Evolutionary conservation across 2,329 filamentous ascomycete genomes (phyloP), one percentile per base, ranked within the genome.

Genomic region (Phaeomoniella chlamydospora): DNA sequence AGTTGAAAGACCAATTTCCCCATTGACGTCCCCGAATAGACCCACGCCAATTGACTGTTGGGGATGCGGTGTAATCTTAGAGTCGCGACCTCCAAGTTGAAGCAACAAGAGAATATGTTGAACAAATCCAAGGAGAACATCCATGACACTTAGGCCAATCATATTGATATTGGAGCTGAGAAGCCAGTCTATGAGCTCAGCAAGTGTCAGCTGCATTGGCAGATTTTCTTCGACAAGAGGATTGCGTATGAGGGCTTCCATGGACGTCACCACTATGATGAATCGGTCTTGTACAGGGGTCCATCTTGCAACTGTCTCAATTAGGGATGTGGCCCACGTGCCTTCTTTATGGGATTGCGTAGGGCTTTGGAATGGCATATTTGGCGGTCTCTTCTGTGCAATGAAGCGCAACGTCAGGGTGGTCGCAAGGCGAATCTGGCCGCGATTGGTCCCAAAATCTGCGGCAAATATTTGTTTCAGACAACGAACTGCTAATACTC

Each of bases 141-240:
- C 90, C 77, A 96, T 96, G 36, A 96, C 81, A 53, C 87, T 94
- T 32, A 98, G 66, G 1, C 90, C 90, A 42, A 98, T 94, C 51
- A 96, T 69, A 56, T 94, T 96, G 51, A 93, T 77, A 30, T 88
- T 77, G 0, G 88, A 94, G 35, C 80, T 78, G 33, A 98, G 65
- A 6, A 96, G 67, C 42, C 81, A 83, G 41, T 83, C 77, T 40
- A 94, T 75, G 58, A 94, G 76, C 31, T 77, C 77, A 1, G 81
- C 73, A 41, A 94, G 65, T 3, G 80, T 73, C 37, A 86, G 64
- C 49, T 94, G 82, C 37, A 81, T 75, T 31, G 74, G 68, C 19
- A 94, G 57, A 30, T 76, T 75, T 6, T 79, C 74, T 49, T 87
- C 81, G 4, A 68, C 69, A 22, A 87, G 67, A 1, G 77, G 74